Evolutionary conservation across 1,139 yeast species (phyloP).

Genomic region (Candida dubliniensis): DNA sequence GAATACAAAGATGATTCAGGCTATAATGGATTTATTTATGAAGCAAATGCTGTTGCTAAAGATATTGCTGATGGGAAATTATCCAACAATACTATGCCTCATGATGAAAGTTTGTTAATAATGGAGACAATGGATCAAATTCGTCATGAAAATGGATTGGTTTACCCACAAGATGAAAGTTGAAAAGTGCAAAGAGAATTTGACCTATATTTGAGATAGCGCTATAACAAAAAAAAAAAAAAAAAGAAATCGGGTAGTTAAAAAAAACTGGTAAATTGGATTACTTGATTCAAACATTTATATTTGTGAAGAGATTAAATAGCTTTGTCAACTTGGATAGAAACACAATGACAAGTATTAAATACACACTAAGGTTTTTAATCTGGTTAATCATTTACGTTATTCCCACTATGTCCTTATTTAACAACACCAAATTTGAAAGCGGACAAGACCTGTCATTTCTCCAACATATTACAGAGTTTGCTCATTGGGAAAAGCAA

Average conservation of each 20-base stretch:
- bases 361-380: neutral
- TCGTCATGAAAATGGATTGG: constrained; percentile 40
- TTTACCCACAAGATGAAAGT: constrained; percentile 39
- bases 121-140: constrained; percentile 47
- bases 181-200: no score
- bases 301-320: no score
- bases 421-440: neutral
- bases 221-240: constrained; percentile 3
- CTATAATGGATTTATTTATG: constrained; percentile 49
- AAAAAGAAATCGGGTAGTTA: constrained; percentile 1
- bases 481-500: constrained; percentile 10
- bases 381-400: neutral
- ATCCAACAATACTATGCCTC: constrained; percentile 39
- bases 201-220: constrained; percentile 3
- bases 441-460: constrained; percentile 5
- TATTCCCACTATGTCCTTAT: neutral
- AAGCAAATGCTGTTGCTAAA: constrained; percentile 51
- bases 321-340: no score
- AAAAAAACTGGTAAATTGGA: neutral
- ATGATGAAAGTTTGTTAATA: constrained; percentile 43
- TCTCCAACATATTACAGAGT: constrained; percentile 7
- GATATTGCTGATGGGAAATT: constrained; percentile 37
- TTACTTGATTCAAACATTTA: no score
- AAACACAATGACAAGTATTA: no score
- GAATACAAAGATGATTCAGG: constrained; percentile 31